A percentile compares a stretch with the other conserved stretches of the same genome.
Conservation (phyloP, 2,329 filamentous ascomycete genomes). For the Tolypocladium capitatum region DNA sequence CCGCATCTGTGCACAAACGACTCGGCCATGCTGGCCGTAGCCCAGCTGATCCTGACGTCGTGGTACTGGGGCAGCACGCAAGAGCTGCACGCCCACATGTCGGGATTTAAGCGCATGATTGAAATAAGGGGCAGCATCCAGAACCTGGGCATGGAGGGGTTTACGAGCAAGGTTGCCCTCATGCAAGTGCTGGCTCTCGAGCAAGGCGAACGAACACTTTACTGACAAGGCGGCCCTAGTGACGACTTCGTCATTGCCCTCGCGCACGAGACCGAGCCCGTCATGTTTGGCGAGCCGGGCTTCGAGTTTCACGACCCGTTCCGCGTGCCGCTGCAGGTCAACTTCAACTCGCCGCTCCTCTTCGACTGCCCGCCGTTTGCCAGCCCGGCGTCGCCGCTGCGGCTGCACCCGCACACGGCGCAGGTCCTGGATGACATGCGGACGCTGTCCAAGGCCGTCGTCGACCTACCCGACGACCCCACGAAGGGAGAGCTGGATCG, state of each 20-base stretch:
- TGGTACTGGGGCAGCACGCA: slow-evolving; percentile 39
- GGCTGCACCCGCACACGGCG: slow-evolving; percentile 32
- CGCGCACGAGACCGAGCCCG: slow-evolving; percentile 30
- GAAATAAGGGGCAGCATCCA: slow-evolving; percentile 30
- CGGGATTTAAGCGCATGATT: slow-evolving; percentile 35
- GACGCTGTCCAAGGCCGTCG: slow-evolving; percentile 28
- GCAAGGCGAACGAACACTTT: background rate
- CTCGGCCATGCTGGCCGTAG: slow-evolving; percentile 31
- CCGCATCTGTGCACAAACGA: slow-evolving; percentile 25
- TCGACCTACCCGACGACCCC: slow-evolving; percentile 23
- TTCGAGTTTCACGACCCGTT: slow-evolving; percentile 28
- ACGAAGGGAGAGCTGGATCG: slow-evolving; percentile 23
- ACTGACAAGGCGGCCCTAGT: slow-evolving; percentile 12
- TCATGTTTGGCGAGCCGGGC: slow-evolving; percentile 24
- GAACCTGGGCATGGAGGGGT: slow-evolving; percentile 30
- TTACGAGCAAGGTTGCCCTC: slow-evolving; percentile 34
- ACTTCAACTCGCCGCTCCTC: slow-evolving; percentile 35
- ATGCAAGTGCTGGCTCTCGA: slow-evolving; percentile 21
- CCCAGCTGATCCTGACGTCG: slow-evolving; percentile 35
- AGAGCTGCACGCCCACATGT: slow-evolving; percentile 31
- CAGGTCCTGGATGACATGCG: slow-evolving; percentile 39
- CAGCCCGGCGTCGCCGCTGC: slow-evolving; percentile 24
- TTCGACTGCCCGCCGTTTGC: slow-evolving; percentile 27
- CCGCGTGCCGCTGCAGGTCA: slow-evolving; percentile 25
- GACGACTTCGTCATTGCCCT: slow-evolving; percentile 34